Conservation (phyloP, 805 yeast species). For the Teunomyces funiuensis region DNA sequence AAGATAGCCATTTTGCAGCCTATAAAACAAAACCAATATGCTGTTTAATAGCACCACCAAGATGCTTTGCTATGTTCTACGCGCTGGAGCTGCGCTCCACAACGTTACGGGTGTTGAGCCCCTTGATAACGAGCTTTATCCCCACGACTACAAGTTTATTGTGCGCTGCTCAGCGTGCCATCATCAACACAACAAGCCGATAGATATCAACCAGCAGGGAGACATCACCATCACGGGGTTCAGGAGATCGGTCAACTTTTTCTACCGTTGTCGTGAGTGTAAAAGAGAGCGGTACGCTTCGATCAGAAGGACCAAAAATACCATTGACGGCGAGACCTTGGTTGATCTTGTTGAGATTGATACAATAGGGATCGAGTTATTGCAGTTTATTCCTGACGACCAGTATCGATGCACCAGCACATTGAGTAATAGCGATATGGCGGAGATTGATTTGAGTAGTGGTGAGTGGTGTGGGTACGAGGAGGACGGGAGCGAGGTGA, state of each 20-base stretch:
- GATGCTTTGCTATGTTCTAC: conserved; percentile 3
- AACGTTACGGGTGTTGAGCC: conserved; percentile 9
- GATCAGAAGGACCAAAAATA: background rate
- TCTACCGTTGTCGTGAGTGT: conserved; percentile 8
- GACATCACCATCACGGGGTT: conserved; percentile 4
- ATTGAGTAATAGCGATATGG: background rate
- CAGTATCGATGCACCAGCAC: conserved; percentile 5
- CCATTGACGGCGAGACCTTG: background rate
- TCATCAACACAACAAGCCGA: conserved; percentile 4
- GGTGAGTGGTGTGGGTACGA: conserved; percentile 6
- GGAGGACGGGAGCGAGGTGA: conserved; percentile 2
- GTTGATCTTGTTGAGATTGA: conserved; percentile 4
- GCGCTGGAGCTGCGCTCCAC: conserved; percentile 6
- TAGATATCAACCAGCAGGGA: conserved; percentile 6
- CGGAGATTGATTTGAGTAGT: conserved; percentile 7
- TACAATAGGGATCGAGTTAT: conserved; percentile 6
- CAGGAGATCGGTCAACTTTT: conserved; percentile 4
- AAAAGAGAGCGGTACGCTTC: conserved; percentile 8
- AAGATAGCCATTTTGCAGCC: conserved; percentile 3
- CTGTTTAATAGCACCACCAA: background rate
- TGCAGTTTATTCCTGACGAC: conserved; percentile 8
- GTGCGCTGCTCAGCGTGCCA: conserved; percentile 7
- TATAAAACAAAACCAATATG: background rate
- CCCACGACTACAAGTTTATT: conserved; percentile 8
- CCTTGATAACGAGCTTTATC: conserved; percentile 6